Base-by-base conservation (phyloP, 164 flowering plant species). In the Umbellularia californica region DNA sequence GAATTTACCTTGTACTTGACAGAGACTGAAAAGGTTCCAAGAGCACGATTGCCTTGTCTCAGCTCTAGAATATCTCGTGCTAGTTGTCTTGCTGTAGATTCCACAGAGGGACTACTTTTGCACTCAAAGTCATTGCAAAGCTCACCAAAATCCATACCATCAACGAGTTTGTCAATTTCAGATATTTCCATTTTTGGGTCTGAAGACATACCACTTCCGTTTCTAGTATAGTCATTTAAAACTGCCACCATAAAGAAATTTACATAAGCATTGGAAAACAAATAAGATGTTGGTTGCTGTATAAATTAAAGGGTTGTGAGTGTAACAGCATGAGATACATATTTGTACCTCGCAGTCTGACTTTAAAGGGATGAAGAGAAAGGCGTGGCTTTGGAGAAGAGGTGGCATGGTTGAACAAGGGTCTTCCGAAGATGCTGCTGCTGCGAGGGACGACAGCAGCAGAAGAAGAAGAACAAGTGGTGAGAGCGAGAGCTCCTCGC, bases 71-170 rank as follows among this genome's bases (percentile, higher is more conserved):
- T 92, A 72, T 95, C 99, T 6, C 97, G 88, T 0, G 77, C 97
- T 58, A 95, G 90, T 78, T 95, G 97, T 70, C 97, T 86, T 1
- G 99, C 99, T 0, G 97, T 87, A 13, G 99, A 85, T 79, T 95
- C 97, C 13, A 93, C 92, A 41, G 81, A 76, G 28, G 99, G 99
- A 75, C 99, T 95, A 70, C 99, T 95, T 27, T 84, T 85, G 86
- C 99, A 95, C 81, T 95, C 94, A 77, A 95, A 95, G 7, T 95
- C 99, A 83, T 95, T 86, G 86, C 99, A 95, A 2, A 95, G 91
- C 82, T 91, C 92, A 22, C 97, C 99, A 73, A 95, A 95, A 52
- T 93, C 88, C 90, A 95, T 83, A 0, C 92, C 90, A 77, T 95
- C 99, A 0, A 93, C 97, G 55, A 95, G 80, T 80, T 83, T 86